Evolutionary conservation across 2,329 filamentous ascomycete genomes (phyloP).

Genomic region (Fusarium sterilihyphosum): DNA sequence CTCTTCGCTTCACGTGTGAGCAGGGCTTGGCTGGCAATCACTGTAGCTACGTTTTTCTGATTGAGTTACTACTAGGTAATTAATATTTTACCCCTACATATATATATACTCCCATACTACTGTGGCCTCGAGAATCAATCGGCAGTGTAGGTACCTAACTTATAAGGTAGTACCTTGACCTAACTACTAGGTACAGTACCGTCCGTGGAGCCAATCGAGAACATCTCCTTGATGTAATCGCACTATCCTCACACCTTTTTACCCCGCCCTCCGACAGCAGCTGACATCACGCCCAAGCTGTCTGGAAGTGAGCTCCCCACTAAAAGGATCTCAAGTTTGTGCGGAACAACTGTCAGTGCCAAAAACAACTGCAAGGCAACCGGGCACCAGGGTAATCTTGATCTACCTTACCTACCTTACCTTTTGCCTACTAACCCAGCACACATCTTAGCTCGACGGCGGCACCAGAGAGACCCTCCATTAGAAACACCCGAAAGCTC

Average conservation of each 20-base stretch:
- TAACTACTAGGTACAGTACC: neutral
- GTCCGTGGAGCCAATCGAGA: neutral
- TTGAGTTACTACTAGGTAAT: neutral
- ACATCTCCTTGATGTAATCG: constrained; percentile 29
- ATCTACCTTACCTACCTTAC: neutral
- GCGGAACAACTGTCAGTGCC: constrained; percentile 6
- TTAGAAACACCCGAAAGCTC: constrained; percentile 8
- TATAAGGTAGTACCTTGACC: neutral
- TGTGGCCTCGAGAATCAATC: neutral
- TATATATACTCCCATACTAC: neutral
- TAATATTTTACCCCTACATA: neutral
- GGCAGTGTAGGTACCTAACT: neutral
- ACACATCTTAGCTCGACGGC: neutral
- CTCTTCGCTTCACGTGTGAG: neutral
- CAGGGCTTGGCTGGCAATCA: neutral
- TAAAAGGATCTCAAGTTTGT: constrained; percentile 19
- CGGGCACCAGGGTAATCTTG: neutral
- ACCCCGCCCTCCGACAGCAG: constrained; percentile 34
- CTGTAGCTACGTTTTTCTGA: neutral
- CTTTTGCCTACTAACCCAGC: neutral
- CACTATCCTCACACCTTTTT: constrained; percentile 39
- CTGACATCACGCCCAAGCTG: constrained; percentile 29
- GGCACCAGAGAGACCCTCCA: neutral
- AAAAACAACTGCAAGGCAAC: constrained; percentile 18
- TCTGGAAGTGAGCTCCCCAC: constrained; percentile 16